Percentiles rank a stretch among this genome's conserved stretches.
Evolutionary conservation across 2,329 filamentous ascomycete genomes (phyloP).

Genomic region (Cyclaneusma minus): DNA sequence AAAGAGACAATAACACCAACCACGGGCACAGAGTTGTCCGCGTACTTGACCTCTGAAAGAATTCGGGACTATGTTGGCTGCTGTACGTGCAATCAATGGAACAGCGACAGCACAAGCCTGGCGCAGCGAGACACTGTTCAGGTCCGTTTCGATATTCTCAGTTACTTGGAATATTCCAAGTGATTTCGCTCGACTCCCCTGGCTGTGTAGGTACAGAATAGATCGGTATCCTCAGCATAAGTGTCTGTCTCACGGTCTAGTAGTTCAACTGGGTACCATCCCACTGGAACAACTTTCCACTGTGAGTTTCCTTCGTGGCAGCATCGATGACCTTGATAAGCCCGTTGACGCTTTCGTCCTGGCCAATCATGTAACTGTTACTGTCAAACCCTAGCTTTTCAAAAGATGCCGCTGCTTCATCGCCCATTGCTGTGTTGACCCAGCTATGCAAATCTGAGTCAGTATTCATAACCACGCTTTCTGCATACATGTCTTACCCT

Average conservation of each 20-base stretch:
- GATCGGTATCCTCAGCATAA: constrained; percentile 21
- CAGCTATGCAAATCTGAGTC: constrained; percentile 7
- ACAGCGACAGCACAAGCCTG: too few species aligned
- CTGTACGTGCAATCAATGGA: too few species aligned
- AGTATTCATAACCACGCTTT: not conserved
- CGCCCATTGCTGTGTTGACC: constrained; percentile 13
- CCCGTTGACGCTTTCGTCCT: constrained; percentile 9
- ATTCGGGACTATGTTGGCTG: too few species aligned
- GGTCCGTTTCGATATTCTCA: too few species aligned
- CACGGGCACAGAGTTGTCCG: too few species aligned
- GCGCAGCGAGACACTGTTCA: too few species aligned
- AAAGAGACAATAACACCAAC: too few species aligned
- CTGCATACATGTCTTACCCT: constrained; percentile 6
- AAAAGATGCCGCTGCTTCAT: constrained; percentile 7
- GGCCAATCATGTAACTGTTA: constrained; percentile 7
- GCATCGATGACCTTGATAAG: constrained; percentile 5
- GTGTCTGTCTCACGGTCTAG: constrained; percentile 26
- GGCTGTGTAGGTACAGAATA: too few species aligned
- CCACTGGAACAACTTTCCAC: constrained; percentile 5
- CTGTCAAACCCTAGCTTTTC: constrained; percentile 6
- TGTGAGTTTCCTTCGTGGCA: constrained; percentile 5
- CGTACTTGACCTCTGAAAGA: too few species aligned
- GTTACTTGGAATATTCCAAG: too few species aligned
- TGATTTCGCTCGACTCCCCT: too few species aligned
- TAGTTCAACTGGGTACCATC: constrained; percentile 3